These are phyloP conservation scores for Pichia pseudocactophila DNA, from an alignment of 805 yeast genomes.

Conservation along the genomic window DNA sequence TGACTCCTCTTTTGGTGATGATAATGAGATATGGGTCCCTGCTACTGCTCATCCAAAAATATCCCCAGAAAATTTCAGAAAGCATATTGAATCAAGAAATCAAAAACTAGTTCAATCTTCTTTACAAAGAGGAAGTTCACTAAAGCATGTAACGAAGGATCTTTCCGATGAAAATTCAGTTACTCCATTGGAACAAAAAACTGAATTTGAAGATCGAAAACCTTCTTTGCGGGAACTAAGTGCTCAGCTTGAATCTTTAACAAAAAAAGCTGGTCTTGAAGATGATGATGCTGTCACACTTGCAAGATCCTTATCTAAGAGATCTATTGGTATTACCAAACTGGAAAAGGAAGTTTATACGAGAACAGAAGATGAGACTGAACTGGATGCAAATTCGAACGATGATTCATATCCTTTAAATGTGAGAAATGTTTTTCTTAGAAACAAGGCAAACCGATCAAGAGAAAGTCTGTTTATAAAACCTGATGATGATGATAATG, in stretches of 20 bases:
- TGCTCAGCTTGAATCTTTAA: constrained; percentile 62
- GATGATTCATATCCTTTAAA: constrained; percentile 1
- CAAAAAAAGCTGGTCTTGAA: constrained; percentile 69
- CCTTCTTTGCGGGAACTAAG: constrained; percentile 69
- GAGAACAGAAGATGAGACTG: constrained; percentile 9
- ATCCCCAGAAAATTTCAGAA: constrained; percentile 80
- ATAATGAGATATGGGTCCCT: constrained; percentile 77
- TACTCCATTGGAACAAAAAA: constrained; percentile 3
- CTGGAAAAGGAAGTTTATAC: constrained; percentile 36
- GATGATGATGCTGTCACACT: constrained; percentile 75
- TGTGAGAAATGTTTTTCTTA: constrained; percentile 1
- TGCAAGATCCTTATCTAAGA: constrained; percentile 69
- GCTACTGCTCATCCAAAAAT: constrained; percentile 89
- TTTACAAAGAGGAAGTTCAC: constrained; percentile 16
- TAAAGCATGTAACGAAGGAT: not conserved
- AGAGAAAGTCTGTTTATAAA: constrained; percentile 12
- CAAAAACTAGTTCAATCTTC: constrained; percentile 17
- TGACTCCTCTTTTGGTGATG: constrained; percentile 7
- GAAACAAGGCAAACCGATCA: constrained; percentile 5
- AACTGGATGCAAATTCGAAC: constrained; percentile 6
- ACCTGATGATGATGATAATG: constrained; percentile 4
- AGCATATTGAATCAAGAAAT: constrained; percentile 44
- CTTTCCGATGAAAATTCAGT: not conserved
- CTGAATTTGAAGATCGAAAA: constrained; percentile 17
- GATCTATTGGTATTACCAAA: constrained; percentile 52